Evolutionary conservation across 2,329 filamentous ascomycete species (phyloP).

Genomic region (Arthrobotrys iridis): DNA sequence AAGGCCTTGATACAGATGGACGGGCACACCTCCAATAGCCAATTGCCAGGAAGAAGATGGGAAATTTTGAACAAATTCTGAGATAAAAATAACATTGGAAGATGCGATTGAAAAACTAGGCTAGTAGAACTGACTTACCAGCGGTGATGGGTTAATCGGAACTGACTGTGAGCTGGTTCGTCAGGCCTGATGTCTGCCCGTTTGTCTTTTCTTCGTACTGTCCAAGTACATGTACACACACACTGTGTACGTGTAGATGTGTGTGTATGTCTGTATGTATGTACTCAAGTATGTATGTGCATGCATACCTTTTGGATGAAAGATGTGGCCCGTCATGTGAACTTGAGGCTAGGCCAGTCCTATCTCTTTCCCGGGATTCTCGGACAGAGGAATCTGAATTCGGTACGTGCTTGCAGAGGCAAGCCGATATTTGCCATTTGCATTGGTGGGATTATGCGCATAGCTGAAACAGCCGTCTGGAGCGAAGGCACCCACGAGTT

Average conservation of each 20-base stretch:
- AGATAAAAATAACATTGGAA: neutral
- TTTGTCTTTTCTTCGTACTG: too few species aligned
- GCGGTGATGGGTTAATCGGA: too few species aligned
- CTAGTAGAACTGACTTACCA: neutral
- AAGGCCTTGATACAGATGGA: neutral
- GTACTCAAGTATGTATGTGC: neutral
- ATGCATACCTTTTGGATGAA: neutral
- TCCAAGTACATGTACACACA: neutral
- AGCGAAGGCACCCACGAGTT: slow-evolving; percentile 29
- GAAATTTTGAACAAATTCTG: too few species aligned
- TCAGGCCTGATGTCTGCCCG: too few species aligned
- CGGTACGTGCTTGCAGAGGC: slow-evolving; percentile 18
- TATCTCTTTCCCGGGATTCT: slow-evolving; percentile 25
- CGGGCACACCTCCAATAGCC: neutral
- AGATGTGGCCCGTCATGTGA: slow-evolving; percentile 6
- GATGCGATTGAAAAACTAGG: neutral
- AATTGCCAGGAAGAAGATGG: neutral
- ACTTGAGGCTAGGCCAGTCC: neutral
- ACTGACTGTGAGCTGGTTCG: too few species aligned
- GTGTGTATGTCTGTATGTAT: neutral
- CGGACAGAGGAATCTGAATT: slow-evolving; percentile 24
- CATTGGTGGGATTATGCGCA: slow-evolving; percentile 40
- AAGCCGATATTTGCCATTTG: slow-evolving; percentile 19
- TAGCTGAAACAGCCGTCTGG: slow-evolving; percentile 42
- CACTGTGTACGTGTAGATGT: neutral